A percentile compares a stretch with the other conserved stretches of the same genome.
Evolutionary conservation across 805 yeast genomes (phyloP).

Genomic region (baker's yeast (Saccharomyces cerevisiae)): DNA sequence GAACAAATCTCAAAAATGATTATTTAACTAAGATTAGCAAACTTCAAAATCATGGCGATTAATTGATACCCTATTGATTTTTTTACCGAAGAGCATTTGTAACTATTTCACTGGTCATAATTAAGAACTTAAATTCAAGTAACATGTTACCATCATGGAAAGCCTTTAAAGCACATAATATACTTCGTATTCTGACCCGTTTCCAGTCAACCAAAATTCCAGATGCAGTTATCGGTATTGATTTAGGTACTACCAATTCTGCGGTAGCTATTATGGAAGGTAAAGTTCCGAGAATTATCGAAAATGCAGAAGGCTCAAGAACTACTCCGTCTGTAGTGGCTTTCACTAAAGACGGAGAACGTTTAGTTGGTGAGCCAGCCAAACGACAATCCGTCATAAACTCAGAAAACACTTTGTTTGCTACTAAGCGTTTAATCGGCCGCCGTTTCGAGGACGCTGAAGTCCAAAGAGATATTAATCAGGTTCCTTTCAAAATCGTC

Average conservation of each 20-base stretch:
- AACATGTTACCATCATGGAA: neutral
- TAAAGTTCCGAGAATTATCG: constrained; percentile 54
- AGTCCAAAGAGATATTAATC: constrained; percentile 76
- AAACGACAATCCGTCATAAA: constrained; percentile 90
- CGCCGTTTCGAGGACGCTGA: constrained; percentile 79
- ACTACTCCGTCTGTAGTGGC: constrained; percentile 91
- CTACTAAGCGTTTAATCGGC: constrained; percentile 89
- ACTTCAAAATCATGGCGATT: neutral
- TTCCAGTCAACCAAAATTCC: constrained; percentile 23
- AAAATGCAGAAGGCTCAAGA: constrained; percentile 70
- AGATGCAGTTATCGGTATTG: constrained; percentile 59
- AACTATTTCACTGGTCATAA: neutral
- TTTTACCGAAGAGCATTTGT: neutral
- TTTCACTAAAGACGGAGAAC: constrained; percentile 79
- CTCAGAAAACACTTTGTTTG: constrained; percentile 84
- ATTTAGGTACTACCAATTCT: constrained; percentile 75
- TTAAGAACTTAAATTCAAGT: neutral
- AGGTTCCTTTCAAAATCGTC: constrained; percentile 81
- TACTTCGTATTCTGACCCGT: constrained; percentile 18
- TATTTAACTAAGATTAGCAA: neutral
- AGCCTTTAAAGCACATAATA: neutral
- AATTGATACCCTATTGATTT: neutral
- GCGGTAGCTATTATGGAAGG: constrained; percentile 74
- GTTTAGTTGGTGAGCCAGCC: constrained; percentile 85
- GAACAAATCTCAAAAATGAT: neutral